A percentile compares a stretch with the other conserved stretches of the same genome.
These are phyloP conservation scores for Claviceps maximensis DNA, from an alignment of 2,329 filamentous ascomycete genomes.

Conservation along the genomic window DNA sequence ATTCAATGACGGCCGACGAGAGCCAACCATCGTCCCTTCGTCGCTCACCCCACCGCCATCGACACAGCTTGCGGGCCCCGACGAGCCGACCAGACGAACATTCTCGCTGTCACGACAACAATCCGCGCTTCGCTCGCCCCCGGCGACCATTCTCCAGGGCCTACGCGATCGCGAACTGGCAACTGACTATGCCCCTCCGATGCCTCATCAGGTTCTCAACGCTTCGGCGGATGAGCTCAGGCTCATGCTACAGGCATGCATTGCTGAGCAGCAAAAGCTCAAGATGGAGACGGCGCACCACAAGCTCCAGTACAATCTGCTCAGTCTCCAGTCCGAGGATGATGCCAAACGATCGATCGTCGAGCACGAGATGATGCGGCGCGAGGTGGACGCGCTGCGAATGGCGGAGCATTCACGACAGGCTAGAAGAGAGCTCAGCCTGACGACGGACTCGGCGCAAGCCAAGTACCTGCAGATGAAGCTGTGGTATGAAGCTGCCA, in stretches of 20 bases:
- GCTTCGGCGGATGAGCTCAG: slow-evolving; percentile 43
- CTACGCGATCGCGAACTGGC: slow-evolving; percentile 17
- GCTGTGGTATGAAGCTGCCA: slow-evolving; percentile 49
- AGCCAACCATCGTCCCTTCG: slow-evolving; percentile 37
- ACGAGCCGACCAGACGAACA: slow-evolving; percentile 14
- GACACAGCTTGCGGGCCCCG: slow-evolving; percentile 30
- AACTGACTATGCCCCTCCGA: slow-evolving; percentile 34
- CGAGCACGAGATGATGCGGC: slow-evolving; percentile 81
- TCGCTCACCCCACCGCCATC: slow-evolving; percentile 46
- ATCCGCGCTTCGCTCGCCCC: slow-evolving; percentile 39
- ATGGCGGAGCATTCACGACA: slow-evolving; percentile 57
- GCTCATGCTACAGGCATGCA: slow-evolving; percentile 38
- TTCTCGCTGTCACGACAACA: slow-evolving; percentile 29
- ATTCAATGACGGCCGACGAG: slow-evolving; percentile 30
- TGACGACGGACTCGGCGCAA: slow-evolving; percentile 38
- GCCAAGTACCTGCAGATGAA: slow-evolving; percentile 49
- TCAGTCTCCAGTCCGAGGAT: slow-evolving; percentile 72
- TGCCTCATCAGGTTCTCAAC: slow-evolving; percentile 35
- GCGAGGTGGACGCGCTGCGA: slow-evolving; percentile 75
- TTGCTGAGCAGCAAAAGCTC: slow-evolving; percentile 44
- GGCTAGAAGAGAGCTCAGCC: slow-evolving; percentile 38
- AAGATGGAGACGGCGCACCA: slow-evolving; percentile 82
- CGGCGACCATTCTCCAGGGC: slow-evolving; percentile 30
- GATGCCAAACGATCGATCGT: slow-evolving; percentile 77
- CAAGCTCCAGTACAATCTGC: slow-evolving; percentile 77